These are phyloP conservation scores for Beauveria brongniartii DNA, from an alignment of 2,329 filamentous ascomycete species.

Conservation along the genomic window DNA sequence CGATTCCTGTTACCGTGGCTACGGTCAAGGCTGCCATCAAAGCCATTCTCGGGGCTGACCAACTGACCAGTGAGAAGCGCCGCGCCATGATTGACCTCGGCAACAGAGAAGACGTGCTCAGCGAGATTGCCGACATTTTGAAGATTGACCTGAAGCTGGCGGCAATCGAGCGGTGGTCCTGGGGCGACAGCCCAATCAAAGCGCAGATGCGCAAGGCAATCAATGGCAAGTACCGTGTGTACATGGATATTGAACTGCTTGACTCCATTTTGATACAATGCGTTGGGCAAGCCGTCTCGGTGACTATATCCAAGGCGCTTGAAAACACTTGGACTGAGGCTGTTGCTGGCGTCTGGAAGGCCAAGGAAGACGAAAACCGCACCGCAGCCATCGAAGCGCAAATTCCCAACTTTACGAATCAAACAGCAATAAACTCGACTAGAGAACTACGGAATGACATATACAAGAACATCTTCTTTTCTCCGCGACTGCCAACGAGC, in stretches of 20 bases:
- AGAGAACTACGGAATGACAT: neutral
- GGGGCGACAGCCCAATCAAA: slow-evolving; percentile 27
- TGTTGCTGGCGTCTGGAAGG: neutral
- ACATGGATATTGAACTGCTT: slow-evolving; percentile 43
- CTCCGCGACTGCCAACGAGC: slow-evolving; percentile 33
- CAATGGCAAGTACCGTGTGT: slow-evolving; percentile 45
- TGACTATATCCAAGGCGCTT: neutral
- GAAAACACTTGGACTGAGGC: neutral
- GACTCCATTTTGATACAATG: slow-evolving; percentile 34
- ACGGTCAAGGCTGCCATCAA: slow-evolving; percentile 6
- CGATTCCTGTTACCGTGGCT: neutral
- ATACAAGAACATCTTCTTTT: neutral
- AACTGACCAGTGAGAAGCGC: slow-evolving; percentile 11
- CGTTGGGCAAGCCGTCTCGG: slow-evolving; percentile 23
- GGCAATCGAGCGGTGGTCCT: slow-evolving; percentile 29
- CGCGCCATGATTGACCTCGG: slow-evolving; percentile 9
- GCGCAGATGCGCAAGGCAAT: slow-evolving; percentile 30
- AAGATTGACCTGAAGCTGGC: slow-evolving; percentile 32
- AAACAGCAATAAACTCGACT: neutral
- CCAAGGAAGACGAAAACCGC: neutral
- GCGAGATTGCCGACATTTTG: slow-evolving; percentile 36
- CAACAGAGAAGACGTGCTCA: slow-evolving; percentile 20
- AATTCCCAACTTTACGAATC: neutral
- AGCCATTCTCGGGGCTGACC: slow-evolving; percentile 4
- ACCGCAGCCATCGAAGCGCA: neutral